phyloP scores from a whole-genome alignment of 148 eudicot species.

The Talinum fruticosum region DNA sequence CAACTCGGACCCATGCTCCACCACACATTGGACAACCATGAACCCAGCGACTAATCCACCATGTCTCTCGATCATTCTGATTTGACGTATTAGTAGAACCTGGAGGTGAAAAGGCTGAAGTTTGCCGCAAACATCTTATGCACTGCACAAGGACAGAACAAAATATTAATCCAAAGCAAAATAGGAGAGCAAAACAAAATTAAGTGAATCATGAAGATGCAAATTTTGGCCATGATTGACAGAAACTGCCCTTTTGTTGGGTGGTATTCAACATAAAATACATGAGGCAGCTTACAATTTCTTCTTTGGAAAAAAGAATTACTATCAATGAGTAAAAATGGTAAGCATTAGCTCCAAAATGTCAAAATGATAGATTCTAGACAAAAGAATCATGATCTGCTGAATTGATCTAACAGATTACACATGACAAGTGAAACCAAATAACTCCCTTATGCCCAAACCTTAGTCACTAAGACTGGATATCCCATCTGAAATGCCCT shows the following conservation, averaged over 20 bases:
- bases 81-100: conserved; percentile 41
- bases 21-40: conserved; percentile 98
- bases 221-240: background rate
- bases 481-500: background rate
- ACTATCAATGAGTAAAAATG: background rate
- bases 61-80: conserved; percentile 70
- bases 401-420: background rate
- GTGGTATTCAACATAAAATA: background rate
- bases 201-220: background rate
- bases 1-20: conserved; percentile 96
- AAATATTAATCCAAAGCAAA: background rate
- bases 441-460: background rate
- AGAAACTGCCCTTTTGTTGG: background rate
- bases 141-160: conserved; percentile 54
- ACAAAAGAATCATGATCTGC: background rate
- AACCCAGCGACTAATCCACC: conserved; percentile 98
- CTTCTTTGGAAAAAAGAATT: background rate
- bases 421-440: background rate
- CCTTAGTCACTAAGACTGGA: background rate
- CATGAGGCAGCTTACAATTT: background rate
- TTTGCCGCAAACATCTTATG: conserved; percentile 93
- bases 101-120: conserved; percentile 74
- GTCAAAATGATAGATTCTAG: background rate
- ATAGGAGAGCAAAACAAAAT: background rate
- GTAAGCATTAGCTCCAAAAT: background rate